A percentile compares a stretch with the other conserved stretches of the same genome.
Conservation (phyloP, 1,284 basidiomycete genomes). For the Ganoderma meredithae region DNA sequence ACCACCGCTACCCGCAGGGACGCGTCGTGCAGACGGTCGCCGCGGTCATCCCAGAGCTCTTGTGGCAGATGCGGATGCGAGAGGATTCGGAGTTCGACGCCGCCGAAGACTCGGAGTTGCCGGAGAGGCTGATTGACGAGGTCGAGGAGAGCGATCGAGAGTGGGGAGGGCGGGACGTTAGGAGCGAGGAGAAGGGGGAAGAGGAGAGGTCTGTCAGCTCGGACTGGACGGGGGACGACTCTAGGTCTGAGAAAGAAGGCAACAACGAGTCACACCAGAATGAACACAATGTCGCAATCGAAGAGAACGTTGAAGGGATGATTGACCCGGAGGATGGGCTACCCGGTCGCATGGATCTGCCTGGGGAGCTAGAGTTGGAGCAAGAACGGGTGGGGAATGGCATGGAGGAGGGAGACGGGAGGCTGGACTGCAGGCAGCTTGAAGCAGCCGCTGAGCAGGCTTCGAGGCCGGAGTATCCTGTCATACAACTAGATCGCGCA, state of each 20-base stretch:
- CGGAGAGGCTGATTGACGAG: too few relatives aligned
- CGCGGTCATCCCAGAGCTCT: background rate
- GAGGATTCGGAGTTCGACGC: background rate
- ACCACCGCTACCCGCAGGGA: background rate
- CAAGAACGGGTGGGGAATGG: background rate
- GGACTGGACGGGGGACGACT: background rate
- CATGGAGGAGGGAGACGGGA: background rate
- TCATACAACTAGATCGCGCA: background rate
- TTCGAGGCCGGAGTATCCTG: background rate
- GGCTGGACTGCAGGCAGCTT: background rate
- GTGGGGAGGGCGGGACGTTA: background rate
- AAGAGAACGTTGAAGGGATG: background rate
- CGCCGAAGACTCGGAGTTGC: too few relatives aligned
- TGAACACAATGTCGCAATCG: background rate
- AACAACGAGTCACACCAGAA: background rate
- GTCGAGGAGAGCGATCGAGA: background rate
- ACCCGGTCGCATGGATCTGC: background rate
- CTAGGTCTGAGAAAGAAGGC: background rate
- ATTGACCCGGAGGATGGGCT: background rate
- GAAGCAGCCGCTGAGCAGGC: background rate
- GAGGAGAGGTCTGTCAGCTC: background rate
- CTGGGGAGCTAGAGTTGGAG: too few relatives aligned
- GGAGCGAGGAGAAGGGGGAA: background rate
- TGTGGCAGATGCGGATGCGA: background rate
- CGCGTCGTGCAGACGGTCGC: background rate